These are phyloP conservation scores for Pseudonitzschia pungens DNA, from an alignment of 108 stramenopile genomes.

Conservation along the genomic window DNA sequence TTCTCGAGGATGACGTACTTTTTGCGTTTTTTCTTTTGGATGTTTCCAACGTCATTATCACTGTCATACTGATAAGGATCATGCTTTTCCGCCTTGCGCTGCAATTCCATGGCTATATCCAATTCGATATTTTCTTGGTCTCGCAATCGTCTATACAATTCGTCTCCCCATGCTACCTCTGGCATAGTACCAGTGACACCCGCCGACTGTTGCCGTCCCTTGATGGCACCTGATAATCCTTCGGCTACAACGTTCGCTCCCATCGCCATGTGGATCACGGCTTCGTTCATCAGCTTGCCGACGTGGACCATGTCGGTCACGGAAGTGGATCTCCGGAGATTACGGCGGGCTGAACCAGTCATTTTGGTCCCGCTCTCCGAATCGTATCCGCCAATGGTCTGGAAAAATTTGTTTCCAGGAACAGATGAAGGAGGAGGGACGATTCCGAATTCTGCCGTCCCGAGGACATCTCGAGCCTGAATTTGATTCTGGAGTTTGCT, in stretches of 20 bases:
- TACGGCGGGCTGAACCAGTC: slow-evolving; percentile 2
- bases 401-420: not conserved
- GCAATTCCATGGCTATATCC: slow-evolving; percentile 28
- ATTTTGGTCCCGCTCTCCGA: slow-evolving; percentile 11
- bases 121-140: slow-evolving; percentile 26
- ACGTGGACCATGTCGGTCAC: not conserved
- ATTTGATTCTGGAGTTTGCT: slow-evolving; percentile 19
- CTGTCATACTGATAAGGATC: slow-evolving; percentile 36
- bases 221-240: not conserved
- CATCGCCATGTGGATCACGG: not conserved
- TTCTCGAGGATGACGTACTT: slow-evolving; percentile 32
- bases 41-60: slow-evolving; percentile 42
- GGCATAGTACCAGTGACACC: not conserved
- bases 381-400: not conserved
- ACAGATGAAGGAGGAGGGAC: not conserved
- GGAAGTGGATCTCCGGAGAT: slow-evolving; percentile 14
- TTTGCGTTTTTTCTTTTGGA: slow-evolving; percentile 26
- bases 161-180: slow-evolving; percentile 24
- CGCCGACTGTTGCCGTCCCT: not conserved
- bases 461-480: slow-evolving; percentile 18
- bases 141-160: slow-evolving; percentile 22
- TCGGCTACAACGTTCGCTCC: slow-evolving; percentile 7
- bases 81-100: slow-evolving; percentile 18
- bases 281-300: not conserved
- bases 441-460: slow-evolving; percentile 40